Conservation (phyloP, 179 eudicot species). For the Spergularia azorica region DNA sequence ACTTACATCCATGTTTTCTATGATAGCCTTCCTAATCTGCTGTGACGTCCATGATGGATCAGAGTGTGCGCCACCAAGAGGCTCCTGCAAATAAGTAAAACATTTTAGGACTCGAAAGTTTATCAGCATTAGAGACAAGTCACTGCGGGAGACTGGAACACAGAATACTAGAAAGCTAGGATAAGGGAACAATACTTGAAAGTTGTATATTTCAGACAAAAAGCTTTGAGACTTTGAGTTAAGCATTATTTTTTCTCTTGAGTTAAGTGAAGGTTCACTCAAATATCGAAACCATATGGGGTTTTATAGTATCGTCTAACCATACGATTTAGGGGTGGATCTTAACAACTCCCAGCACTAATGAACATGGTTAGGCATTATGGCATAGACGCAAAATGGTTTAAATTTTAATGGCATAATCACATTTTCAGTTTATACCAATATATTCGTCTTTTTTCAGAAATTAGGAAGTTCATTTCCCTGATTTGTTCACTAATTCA, state of each 20-base stretch:
- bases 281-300: no score
- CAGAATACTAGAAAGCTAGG: not conserved
- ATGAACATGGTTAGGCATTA: not conserved
- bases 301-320: no score
- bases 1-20: slow-evolving; percentile 88
- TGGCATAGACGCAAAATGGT: not conserved
- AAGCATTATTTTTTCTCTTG: not conserved
- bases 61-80: slow-evolving; percentile 96
- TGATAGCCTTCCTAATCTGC: slow-evolving; percentile 74
- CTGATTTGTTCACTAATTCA: no score
- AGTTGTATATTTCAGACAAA: not conserved
- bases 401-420: no score
- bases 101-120: not conserved
- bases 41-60: slow-evolving; percentile 95
- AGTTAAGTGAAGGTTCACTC: not conserved
- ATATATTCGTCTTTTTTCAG: no score
- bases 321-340: not conserved
- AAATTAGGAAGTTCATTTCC: no score
- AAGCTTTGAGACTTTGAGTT: slow-evolving; percentile 1
- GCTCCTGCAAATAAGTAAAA: slow-evolving; percentile 58
- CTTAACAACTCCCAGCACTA: not conserved
- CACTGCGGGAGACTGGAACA: not conserved
- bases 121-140: not conserved
- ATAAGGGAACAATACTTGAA: not conserved
- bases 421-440: no score